Percentiles rank a stretch among this genome's conserved stretches.
phyloP scores from a whole-genome alignment of 164 flowering plant genomes.

The Umbellularia californica region DNA sequence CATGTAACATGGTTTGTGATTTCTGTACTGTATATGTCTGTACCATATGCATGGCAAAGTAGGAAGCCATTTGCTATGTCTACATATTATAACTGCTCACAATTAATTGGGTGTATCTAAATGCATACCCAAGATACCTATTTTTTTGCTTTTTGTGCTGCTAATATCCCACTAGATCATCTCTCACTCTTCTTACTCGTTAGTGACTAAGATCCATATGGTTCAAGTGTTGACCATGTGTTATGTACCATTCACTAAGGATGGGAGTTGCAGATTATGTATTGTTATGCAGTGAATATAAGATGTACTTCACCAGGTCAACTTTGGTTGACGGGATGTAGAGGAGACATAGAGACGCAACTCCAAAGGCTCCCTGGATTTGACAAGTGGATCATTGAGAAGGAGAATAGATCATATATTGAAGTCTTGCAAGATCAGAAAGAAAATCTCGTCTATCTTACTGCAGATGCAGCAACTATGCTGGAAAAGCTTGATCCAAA shows the following conservation, averaged over 20 bases:
- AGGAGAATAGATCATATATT: slow-evolving; percentile 62
- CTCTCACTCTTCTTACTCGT: neutral
- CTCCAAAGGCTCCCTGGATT: slow-evolving; percentile 71
- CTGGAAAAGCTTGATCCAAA: slow-evolving; percentile 69
- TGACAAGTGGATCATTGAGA: slow-evolving; percentile 84
- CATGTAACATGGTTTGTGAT: neutral
- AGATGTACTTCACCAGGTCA: slow-evolving; percentile 59
- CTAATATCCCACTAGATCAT: neutral
- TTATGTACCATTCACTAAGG: neutral
- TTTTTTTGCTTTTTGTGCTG: no score
- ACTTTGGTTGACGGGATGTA: slow-evolving; percentile 88
- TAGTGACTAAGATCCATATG: neutral
- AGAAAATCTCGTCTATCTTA: slow-evolving; percentile 80
- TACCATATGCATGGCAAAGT: neutral
- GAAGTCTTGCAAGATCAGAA: slow-evolving; percentile 72
- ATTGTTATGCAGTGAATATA: slow-evolving; percentile 84
- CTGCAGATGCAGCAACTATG: slow-evolving; percentile 80
- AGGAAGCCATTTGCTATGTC: neutral
- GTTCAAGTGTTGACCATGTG: neutral
- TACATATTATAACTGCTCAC: no score
- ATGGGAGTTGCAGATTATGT: slow-evolving; percentile 65
- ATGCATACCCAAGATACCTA: no score
- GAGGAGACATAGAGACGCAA: slow-evolving; percentile 62
- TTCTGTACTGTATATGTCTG: neutral
- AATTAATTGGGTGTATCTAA: no score